These are phyloP conservation scores for Neurospora sp. DNA, from an alignment of 495 filamentous ascomycete genomes.

Conservation along the genomic window DNA sequence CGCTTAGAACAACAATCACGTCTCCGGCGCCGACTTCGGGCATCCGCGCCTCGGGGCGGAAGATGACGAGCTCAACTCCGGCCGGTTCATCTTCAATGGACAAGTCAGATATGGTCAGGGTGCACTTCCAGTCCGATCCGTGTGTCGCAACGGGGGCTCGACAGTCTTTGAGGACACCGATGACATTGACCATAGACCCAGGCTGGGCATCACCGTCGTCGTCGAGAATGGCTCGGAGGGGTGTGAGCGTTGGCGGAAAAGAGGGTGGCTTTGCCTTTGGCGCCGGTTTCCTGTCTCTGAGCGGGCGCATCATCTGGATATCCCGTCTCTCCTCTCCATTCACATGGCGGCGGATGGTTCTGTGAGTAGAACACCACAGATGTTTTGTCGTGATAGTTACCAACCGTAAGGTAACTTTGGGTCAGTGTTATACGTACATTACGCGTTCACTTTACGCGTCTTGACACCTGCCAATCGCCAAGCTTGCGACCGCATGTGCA, in stretches of 20 bases:
- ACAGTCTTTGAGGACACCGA: slow-evolving; percentile 42
- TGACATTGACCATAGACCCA: slow-evolving; percentile 32
- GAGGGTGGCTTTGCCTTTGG: background rate
- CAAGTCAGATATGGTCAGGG: slow-evolving; percentile 29
- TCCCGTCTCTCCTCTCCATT: background rate
- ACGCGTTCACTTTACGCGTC: background rate
- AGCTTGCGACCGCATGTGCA: slow-evolving; percentile 3
- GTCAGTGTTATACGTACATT: background rate
- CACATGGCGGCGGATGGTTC: background rate
- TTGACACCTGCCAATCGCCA: background rate
- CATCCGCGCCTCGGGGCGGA: slow-evolving; percentile 29
- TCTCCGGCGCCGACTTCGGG: slow-evolving; percentile 29
- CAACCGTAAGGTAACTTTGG: background rate
- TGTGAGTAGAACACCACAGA: background rate
- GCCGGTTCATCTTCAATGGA: slow-evolving; percentile 21
- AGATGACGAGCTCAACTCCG: slow-evolving; percentile 31
- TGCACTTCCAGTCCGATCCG: slow-evolving; percentile 34
- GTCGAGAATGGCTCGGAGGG: slow-evolving; percentile 23
- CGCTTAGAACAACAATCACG: slow-evolving; percentile 30
- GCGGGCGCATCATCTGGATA: background rate
- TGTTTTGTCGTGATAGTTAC: background rate
- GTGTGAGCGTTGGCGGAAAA: slow-evolving; percentile 22
- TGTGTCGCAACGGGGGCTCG: slow-evolving; percentile 30
- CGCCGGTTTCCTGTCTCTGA: background rate
- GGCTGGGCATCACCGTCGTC: slow-evolving; percentile 8